Base-by-base conservation (phyloP, 2,329 filamentous ascomycete species). In the Coniella lustricola region DNA sequence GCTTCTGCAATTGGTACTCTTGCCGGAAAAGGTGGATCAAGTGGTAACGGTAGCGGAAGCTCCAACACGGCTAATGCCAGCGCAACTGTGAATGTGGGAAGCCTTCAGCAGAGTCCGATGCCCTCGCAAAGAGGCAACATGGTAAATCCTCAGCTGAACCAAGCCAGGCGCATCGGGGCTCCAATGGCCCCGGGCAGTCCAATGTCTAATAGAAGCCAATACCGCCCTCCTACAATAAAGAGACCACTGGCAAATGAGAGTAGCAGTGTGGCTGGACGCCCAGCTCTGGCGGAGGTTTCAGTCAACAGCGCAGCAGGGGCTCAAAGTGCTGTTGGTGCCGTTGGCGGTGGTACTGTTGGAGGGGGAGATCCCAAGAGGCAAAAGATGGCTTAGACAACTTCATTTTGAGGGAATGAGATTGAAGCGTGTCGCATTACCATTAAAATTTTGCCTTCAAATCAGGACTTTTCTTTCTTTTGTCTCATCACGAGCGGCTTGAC, bases 161-260 rank as follows among this genome's bases (percentile, higher is more conserved):
- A 75, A 3, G 59, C 73, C 7, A 70, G 80, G 32, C 73, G 77
- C 44, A 82, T 84, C 48, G 81, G 81, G 0, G 79, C 74, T 0
- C 81, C 81, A 0, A 71, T 70, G 8, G 72, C 66, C 13, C 62
- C 67, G 0, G 70, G 68, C n/a, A 82, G 77, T 59, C 79, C 79
- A 10, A 67, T 81, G 37, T 72, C 67, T 8, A 84, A 83, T 56
- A 67, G 79, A 29, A 68, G 69, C n/a, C 72, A 73, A 55, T 84
- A 82, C 55, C 73, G 73, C 14, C 79, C 79, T 10, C 75, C 75
- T 1, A 80, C 77, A 0, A 77, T 82, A 66, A 81, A 79, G 62
- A 66, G 76, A 29, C 70, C 74, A 3, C 59, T 64, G 34, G 62
- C 64, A 1, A 59, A 48, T 7, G 66, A 63, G n/a, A 53, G 49